These are phyloP conservation scores for Stemphylium vesicarium DNA, from an alignment of 2,329 filamentous ascomycete species.

Conservation along the genomic window DNA sequence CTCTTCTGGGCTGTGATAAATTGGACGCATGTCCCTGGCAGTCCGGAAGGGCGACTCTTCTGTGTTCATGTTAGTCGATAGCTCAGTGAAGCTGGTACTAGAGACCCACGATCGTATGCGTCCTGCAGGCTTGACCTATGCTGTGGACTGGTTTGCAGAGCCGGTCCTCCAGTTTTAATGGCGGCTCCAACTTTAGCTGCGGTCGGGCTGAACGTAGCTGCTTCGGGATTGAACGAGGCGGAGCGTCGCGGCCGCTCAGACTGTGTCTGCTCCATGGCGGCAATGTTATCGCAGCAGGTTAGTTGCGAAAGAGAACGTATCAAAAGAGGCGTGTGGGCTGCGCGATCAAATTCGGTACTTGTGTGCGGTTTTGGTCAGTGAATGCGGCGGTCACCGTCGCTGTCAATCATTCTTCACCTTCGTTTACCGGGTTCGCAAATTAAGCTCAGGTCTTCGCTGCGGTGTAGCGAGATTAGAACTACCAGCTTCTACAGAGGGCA, in stretches of 20 bases:
- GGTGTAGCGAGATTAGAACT: neutral
- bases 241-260: neutral
- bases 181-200: neutral
- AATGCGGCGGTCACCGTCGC: constrained; percentile 11
- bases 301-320: neutral
- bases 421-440: neutral
- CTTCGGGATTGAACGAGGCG: constrained; percentile 23
- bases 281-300: neutral
- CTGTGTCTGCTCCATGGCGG: neutral
- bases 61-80: constrained; percentile 2
- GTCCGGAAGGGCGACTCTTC: constrained; percentile 11
- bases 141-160: neutral
- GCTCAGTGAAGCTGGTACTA: neutral
- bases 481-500: neutral
- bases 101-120: neutral
- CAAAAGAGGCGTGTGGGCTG: neutral
- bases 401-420: constrained; percentile 4
- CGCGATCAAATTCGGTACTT: neutral
- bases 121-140: neutral
- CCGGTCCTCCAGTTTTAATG: neutral
- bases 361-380: neutral
- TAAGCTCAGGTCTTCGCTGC: neutral
- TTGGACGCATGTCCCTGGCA: constrained; percentile 1
- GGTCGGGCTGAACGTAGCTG: constrained; percentile 16
- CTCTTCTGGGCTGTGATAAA: neutral